Percentiles rank a stretch among this genome's conserved stretches.
Evolutionary conservation across 257 asterid species (phyloP).

Genomic region (Phtheirospermum japonicum): DNA sequence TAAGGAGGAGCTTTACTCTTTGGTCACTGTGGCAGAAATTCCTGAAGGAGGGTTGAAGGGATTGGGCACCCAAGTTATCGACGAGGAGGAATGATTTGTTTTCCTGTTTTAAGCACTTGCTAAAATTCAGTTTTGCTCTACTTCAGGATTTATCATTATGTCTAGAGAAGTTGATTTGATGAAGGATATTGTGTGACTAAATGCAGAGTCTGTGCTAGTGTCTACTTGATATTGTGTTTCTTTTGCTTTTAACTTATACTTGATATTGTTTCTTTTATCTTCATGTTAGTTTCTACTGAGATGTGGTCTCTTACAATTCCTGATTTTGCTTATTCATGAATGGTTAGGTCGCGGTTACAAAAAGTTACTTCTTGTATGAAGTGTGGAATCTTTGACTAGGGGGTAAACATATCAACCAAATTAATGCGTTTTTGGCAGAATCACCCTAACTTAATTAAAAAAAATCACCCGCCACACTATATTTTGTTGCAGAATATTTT

Average conservation of each 20-base stretch:
- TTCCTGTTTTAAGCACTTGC: slow-evolving; percentile 17
- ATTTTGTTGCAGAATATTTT: too few species aligned
- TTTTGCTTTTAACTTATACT: too few species aligned
- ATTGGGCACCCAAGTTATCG: slow-evolving; percentile 44
- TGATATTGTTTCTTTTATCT: neutral
- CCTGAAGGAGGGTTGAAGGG: slow-evolving; percentile 48
- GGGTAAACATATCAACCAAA: too few species aligned
- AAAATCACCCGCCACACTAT: too few species aligned
- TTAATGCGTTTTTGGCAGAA: too few species aligned
- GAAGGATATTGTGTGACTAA: slow-evolving; percentile 4
- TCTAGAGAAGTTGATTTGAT: neutral
- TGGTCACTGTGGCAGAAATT: slow-evolving; percentile 51
- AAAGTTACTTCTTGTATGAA: too few species aligned
- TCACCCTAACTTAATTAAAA: too few species aligned
- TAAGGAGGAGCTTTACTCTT: slow-evolving; percentile 53
- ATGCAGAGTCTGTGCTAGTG: neutral
- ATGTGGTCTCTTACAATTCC: too few species aligned
- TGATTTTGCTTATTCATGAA: too few species aligned
- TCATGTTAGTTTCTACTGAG: too few species aligned
- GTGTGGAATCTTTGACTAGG: too few species aligned
- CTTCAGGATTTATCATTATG: slow-evolving; percentile 6
- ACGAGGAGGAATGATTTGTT: slow-evolving; percentile 38
- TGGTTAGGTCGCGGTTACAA: too few species aligned
- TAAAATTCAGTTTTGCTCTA: slow-evolving; percentile 30
- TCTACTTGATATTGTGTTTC: neutral